A percentile compares a stretch with the other conserved stretches of the same genome.
phyloP scores from a whole-genome alignment of 805 yeast species.

The Nakazawaea ernobii region DNA sequence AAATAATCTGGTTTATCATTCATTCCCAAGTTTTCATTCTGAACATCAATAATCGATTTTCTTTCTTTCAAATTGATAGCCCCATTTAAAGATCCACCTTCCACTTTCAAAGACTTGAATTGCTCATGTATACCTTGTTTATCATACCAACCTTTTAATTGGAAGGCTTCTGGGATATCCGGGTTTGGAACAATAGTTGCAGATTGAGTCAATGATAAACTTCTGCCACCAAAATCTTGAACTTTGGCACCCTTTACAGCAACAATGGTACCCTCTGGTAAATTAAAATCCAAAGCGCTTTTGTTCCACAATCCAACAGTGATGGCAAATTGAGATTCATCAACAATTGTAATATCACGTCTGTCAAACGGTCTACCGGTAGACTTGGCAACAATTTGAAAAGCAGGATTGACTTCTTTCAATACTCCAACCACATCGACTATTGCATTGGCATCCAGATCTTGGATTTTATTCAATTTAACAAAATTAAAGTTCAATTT shows the following conservation, averaged over 20 bases:
- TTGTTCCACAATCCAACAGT: slow-evolving; percentile 88
- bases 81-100: slow-evolving; percentile 30
- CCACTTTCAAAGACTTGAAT: slow-evolving; percentile 59
- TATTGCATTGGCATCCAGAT: slow-evolving; percentile 61
- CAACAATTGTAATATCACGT: slow-evolving; percentile 84
- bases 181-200: slow-evolving; percentile 79
- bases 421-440: slow-evolving; percentile 88
- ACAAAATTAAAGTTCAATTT: slow-evolving; percentile 72
- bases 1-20: slow-evolving; percentile 79
- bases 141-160: slow-evolving; percentile 93
- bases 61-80: slow-evolving; percentile 37
- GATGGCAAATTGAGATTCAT: slow-evolving; percentile 71
- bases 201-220: slow-evolving; percentile 72
- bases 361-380: slow-evolving; percentile 91
- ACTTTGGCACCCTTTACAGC: slow-evolving; percentile 90
- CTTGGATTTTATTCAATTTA: slow-evolving; percentile 59
- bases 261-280: slow-evolving; percentile 75
- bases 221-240: slow-evolving; percentile 82
- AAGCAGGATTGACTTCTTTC: slow-evolving; percentile 67
- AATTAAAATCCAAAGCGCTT: slow-evolving; percentile 69
- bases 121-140: slow-evolving; percentile 59
- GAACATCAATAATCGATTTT: slow-evolving; percentile 60
- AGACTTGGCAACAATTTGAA: slow-evolving; percentile 75
- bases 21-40: slow-evolving; percentile 62
- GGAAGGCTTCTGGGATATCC: slow-evolving; percentile 81